Conservation (phyloP, 2,329 filamentous ascomycete genomes). For the Westerdykella ornata region DNA sequence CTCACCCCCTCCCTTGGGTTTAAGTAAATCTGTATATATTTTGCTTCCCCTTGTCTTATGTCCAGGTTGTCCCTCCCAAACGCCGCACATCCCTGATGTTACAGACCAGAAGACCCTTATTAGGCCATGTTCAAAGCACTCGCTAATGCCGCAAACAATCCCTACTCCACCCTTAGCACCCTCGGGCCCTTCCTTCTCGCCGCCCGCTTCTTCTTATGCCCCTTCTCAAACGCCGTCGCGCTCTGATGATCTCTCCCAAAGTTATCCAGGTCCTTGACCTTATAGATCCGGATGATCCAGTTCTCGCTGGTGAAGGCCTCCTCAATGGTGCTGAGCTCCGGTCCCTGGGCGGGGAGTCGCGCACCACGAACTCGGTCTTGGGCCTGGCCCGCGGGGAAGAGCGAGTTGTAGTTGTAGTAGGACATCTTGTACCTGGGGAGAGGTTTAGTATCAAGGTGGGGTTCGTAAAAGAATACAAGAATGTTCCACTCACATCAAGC, state of each 20-base stretch:
- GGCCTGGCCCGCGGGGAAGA: constrained; percentile 89
- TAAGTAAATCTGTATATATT: too few relatives aligned
- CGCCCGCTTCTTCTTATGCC: constrained; percentile 76
- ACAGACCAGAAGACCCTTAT: too few relatives aligned
- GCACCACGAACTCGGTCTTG: constrained; percentile 80
- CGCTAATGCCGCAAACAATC: background rate
- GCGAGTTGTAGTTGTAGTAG: constrained; percentile 91
- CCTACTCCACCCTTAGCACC: constrained; percentile 64
- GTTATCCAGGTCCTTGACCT: constrained; percentile 98
- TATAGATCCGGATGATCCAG: constrained; percentile 99
- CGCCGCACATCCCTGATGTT: too few relatives aligned
- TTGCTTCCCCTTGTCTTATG: too few relatives aligned
- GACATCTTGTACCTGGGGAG: constrained; percentile 94
- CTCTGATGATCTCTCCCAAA: constrained; percentile 78
- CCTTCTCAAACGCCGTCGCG: constrained; percentile 64
- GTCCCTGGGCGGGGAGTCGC: constrained; percentile 74
- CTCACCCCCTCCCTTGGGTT: too few relatives aligned
- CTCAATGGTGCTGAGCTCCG: constrained; percentile 80
- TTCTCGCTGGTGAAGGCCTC: constrained; percentile 99
- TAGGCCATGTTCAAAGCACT: too few relatives aligned
- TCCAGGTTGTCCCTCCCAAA: too few relatives aligned
- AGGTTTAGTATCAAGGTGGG: constrained; percentile 21
- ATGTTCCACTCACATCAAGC: constrained; percentile 73
- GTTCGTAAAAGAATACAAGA: background rate
- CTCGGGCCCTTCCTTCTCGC: constrained; percentile 66